These are phyloP conservation scores for Ploettnerulaceae sp. DNA, from an alignment of 2,329 filamentous ascomycete genomes.

Conservation along the genomic window DNA sequence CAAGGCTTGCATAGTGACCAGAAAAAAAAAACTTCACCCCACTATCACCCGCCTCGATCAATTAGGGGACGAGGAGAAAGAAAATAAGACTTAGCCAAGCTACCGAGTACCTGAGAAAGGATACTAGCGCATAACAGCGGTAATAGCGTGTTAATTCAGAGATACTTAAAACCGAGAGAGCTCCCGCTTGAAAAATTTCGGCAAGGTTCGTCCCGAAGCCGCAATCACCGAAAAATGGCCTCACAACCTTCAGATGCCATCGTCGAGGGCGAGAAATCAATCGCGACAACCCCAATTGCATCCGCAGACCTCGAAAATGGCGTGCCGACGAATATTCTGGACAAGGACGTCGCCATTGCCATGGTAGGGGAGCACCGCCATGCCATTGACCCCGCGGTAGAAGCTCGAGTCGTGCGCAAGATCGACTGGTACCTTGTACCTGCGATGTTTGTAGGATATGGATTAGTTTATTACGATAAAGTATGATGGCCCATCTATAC, in stretches of 20 bases:
- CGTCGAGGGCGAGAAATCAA: neutral
- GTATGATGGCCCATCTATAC: conserved; percentile 32
- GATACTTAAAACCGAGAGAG: neutral
- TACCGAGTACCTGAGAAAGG: neutral
- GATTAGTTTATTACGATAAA: conserved; percentile 68
- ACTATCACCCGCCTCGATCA: conserved; percentile 2
- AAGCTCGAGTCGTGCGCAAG: conserved; percentile 56
- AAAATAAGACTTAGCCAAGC: no score
- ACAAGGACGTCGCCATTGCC: conserved; percentile 27
- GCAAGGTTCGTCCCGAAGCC: neutral
- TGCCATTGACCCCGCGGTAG: conserved; percentile 45
- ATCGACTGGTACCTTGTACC: conserved; percentile 65
- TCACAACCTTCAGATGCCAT: neutral
- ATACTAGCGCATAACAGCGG: neutral
- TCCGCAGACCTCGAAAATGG: conserved; percentile 1
- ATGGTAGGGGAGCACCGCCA: conserved; percentile 30
- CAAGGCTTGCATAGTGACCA: no score
- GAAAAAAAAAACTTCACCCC: no score
- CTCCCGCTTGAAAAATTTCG: neutral
- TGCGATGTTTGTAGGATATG: conserved; percentile 60
- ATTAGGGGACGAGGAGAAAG: conserved; percentile 2
- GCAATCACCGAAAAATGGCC: neutral
- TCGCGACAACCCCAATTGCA: neutral
- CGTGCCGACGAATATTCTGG: neutral
- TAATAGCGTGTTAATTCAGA: neutral